phyloP scores from a whole-genome alignment of 306 rosid species.

The Gillenia trifoliata region DNA sequence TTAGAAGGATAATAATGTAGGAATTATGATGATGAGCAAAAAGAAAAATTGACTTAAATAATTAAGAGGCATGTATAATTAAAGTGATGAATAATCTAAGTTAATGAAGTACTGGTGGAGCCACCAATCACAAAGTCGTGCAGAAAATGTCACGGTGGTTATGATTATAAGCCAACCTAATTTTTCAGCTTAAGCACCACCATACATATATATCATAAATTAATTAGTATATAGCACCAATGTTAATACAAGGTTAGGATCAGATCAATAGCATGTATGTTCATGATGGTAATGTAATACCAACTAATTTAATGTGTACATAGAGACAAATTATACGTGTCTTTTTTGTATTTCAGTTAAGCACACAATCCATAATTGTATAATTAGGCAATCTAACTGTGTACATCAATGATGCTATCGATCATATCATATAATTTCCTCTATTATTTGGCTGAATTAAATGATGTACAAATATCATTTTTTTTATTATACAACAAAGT shows the following conservation, averaged over 20 bases:
- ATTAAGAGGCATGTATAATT: neutral
- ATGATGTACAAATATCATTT: neutral
- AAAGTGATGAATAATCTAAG: neutral
- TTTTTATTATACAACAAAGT: no score
- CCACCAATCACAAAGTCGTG: neutral
- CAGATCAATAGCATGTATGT: neutral
- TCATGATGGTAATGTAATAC: constrained; percentile 22
- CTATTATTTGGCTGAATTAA: neutral
- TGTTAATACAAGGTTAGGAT: neutral
- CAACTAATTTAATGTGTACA: constrained; percentile 6
- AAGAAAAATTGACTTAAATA: neutral
- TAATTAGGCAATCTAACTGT: neutral
- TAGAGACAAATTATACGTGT: neutral
- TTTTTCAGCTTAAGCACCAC: neutral
- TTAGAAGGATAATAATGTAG: neutral
- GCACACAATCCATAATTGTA: neutral
- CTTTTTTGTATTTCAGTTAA: neutral
- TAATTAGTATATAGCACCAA: neutral
- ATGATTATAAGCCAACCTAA: constrained; percentile 3
- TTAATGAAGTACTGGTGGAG: neutral
- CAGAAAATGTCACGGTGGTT: constrained; percentile 1
- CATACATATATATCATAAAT: neutral
- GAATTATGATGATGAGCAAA: neutral
- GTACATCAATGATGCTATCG: neutral
- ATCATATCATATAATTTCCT: neutral